Percentiles rank a stretch among this genome's conserved stretches.
Evolutionary conservation across 2,329 filamentous ascomycete species (phyloP).

Genomic region (Fusarium sambucinum): DNA sequence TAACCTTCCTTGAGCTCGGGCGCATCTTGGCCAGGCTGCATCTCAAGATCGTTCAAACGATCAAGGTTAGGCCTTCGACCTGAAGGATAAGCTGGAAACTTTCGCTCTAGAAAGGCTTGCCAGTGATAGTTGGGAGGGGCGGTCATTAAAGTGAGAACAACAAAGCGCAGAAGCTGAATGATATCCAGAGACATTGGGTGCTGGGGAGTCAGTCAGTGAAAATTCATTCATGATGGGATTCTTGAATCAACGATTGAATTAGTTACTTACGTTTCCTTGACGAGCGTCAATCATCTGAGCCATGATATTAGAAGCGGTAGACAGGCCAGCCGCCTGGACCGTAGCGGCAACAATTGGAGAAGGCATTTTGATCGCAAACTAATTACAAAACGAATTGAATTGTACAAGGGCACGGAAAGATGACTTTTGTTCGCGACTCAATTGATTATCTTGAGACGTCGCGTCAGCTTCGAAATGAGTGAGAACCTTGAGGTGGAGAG

Average conservation of each 20-base stretch:
- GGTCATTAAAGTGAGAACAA: conserved; percentile 64
- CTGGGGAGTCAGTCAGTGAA: conserved; percentile 13
- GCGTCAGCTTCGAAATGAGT: conserved; percentile 15
- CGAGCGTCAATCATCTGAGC: conserved; percentile 67
- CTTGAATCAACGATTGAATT: neutral
- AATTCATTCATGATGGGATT: neutral
- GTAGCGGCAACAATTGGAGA: conserved; percentile 66
- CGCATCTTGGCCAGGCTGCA: conserved; percentile 46
- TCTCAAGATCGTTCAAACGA: conserved; percentile 47
- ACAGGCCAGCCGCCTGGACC: conserved; percentile 64
- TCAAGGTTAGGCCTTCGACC: conserved; percentile 12
- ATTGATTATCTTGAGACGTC: conserved; percentile 1
- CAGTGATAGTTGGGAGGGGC: conserved; percentile 70
- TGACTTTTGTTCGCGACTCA: neutral
- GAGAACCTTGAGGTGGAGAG: conserved; percentile 31
- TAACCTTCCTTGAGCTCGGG: conserved; percentile 42
- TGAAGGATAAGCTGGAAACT: conserved; percentile 61
- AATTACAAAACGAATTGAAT: conserved; percentile 5
- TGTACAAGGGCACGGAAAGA: neutral
- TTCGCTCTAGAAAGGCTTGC: conserved; percentile 67
- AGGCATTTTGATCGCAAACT: conserved; percentile 52
- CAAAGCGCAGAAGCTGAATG: conserved; percentile 65
- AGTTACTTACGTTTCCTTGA: conserved; percentile 55
- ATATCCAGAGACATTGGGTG: conserved; percentile 60
- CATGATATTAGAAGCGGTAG: conserved; percentile 65